phyloP scores from a whole-genome alignment of 305 asterid species.

The Fraxinus platypoda region DNA sequence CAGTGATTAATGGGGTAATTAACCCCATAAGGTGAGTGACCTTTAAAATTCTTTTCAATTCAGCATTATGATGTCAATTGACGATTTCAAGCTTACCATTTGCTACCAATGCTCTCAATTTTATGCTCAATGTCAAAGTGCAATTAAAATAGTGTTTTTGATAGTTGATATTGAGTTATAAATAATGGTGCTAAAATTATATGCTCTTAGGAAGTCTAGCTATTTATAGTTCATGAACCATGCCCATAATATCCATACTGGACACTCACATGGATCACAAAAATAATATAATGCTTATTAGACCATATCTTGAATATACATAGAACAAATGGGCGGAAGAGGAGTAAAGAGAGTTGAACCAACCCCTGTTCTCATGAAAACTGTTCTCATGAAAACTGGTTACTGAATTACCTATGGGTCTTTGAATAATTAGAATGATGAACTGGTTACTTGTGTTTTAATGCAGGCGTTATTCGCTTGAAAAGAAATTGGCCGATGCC shows the following conservation, averaged over 20 bases:
- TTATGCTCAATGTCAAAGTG: not conserved
- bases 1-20: no score
- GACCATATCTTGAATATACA: not conserved
- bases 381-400: not conserved
- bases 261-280: not conserved
- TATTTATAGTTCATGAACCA: not conserved
- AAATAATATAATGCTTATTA: not conserved
- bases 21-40: not conserved
- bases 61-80: not conserved
- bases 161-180: not conserved
- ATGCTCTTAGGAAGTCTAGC: not conserved
- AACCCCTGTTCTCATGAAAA: not conserved
- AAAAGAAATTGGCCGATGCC: slow-evolving; percentile 79
- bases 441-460: slow-evolving; percentile 22
- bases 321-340: not conserved
- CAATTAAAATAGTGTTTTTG: not conserved
- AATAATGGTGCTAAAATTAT: not conserved
- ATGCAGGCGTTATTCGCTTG: slow-evolving; percentile 62
- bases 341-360: not conserved
- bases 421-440: not conserved
- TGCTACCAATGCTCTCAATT: not conserved
- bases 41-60: not conserved
- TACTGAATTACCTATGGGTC: not conserved
- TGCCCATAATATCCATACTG: not conserved
- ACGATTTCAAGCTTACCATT: not conserved